These are phyloP conservation scores for Agarophyton chilense DNA, from an alignment of 23 red algal genomes.

Conservation along the genomic window DNA sequence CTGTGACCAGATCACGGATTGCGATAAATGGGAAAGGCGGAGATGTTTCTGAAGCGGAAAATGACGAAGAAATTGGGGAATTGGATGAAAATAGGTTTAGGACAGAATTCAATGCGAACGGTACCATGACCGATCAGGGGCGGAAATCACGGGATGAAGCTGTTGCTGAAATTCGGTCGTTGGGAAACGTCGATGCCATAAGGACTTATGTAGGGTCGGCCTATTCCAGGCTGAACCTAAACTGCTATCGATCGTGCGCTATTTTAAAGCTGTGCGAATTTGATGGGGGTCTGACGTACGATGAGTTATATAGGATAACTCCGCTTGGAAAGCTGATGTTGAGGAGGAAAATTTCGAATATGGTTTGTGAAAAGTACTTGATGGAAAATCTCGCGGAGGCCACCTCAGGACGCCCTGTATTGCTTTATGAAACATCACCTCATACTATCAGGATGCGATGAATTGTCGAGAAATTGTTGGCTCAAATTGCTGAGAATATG, in stretches of 20 bases:
- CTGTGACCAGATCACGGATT: neutral
- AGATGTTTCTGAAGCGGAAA: neutral
- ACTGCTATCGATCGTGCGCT: neutral
- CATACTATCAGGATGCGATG: no score
- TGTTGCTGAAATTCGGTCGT: neutral
- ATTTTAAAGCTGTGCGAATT: constrained; percentile 16
- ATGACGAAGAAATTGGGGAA: neutral
- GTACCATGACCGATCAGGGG: no score
- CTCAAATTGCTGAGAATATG: no score
- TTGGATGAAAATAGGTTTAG: neutral
- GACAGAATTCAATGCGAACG: neutral
- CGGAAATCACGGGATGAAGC: neutral
- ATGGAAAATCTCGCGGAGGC: no score
- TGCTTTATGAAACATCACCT: no score
- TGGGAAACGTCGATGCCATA: neutral
- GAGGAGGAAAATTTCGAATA: neutral
- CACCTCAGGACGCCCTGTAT: no score
- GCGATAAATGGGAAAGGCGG: no score
- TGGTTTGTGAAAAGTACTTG: no score
- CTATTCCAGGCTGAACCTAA: neutral
- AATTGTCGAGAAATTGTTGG: no score
- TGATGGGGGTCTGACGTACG: neutral
- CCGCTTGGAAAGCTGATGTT: neutral
- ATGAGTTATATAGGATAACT: neutral
- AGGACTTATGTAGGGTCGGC: neutral